phyloP scores from a whole-genome alignment of 139 green algal genomes.

The Haematococcus sp. region DNA sequence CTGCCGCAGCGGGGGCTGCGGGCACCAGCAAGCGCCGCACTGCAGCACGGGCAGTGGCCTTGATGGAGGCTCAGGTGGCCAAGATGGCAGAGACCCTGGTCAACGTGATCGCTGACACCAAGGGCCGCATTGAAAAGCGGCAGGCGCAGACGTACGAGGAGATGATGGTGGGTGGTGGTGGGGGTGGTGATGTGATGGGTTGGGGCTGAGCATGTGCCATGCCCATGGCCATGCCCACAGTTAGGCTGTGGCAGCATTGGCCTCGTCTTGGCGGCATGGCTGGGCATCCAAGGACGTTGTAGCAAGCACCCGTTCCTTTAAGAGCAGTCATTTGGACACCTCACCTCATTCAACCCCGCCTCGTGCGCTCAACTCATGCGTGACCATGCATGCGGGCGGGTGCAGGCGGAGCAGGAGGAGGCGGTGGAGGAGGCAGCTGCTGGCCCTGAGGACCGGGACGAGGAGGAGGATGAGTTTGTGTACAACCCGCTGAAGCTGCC shows the following conservation, averaged over 20 bases:
- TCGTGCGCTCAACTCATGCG: too few relatives aligned
- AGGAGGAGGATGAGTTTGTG: conserved; percentile 87
- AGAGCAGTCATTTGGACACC: too few relatives aligned
- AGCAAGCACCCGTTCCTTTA: too few relatives aligned
- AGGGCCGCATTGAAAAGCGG: conserved; percentile 89
- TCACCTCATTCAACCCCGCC: too few relatives aligned
- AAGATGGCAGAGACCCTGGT: conserved; percentile 57
- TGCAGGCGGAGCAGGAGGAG: conserved; percentile 57
- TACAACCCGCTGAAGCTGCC: conserved; percentile 99
- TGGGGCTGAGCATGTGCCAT: too few relatives aligned
- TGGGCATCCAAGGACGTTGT: too few relatives aligned
- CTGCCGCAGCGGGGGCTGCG: neutral
- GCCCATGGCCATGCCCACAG: too few relatives aligned
- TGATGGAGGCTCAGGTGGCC: conserved; percentile 45
- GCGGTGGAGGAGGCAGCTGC: conserved; percentile 50
- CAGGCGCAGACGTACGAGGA: conserved; percentile 91
- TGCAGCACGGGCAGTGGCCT: conserved; percentile 12
- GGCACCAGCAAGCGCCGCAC: neutral
- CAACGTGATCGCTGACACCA: conserved; percentile 72
- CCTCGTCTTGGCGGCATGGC: too few relatives aligned
- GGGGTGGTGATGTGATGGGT: too few relatives aligned
- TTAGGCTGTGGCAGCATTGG: too few relatives aligned
- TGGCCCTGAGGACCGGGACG: conserved; percentile 54
- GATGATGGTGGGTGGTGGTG: conserved; percentile 53
- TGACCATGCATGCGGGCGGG: too few relatives aligned